Evolutionary conservation across 2,329 filamentous ascomycete genomes (phyloP).

Genomic region (Trichoderma guizhouense): DNA sequence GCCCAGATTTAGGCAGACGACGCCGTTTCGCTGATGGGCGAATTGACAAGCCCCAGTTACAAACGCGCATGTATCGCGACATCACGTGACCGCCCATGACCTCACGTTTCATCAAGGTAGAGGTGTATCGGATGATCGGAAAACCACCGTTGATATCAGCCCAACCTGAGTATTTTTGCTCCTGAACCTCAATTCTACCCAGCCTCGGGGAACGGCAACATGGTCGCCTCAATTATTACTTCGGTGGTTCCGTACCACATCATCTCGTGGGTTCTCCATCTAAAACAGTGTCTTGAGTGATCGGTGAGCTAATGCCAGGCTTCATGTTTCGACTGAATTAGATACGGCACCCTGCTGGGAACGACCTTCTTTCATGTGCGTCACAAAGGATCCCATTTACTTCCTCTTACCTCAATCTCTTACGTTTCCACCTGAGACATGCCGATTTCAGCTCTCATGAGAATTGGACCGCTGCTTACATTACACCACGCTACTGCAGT

Average conservation of each 20-base stretch:
- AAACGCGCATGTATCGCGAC: constrained; percentile 30
- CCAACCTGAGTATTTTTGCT: not conserved
- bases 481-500: constrained; percentile 40
- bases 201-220: constrained; percentile 28
- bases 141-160: not conserved
- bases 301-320: not conserved
- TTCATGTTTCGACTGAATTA: constrained; percentile 33
- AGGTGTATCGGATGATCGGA: not conserved
- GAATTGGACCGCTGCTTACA: not conserved
- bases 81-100: constrained; percentile 30
- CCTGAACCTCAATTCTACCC: not conserved
- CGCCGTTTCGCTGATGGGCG: not conserved
- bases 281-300: not conserved
- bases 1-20: constrained; percentile 24
- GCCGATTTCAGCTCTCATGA: not conserved
- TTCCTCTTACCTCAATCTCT: not conserved
- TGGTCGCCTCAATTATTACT: constrained; percentile 52
- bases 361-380: constrained; percentile 77
- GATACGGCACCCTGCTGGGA: constrained; percentile 85
- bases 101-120: not conserved
- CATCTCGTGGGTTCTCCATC: constrained; percentile 54
- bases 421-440: not conserved
- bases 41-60: constrained; percentile 5
- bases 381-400: not conserved
- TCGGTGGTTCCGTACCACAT: constrained; percentile 73